Conservation (phyloP, 768 basidiomycete species). For the Serendipita vermifera region DNA sequence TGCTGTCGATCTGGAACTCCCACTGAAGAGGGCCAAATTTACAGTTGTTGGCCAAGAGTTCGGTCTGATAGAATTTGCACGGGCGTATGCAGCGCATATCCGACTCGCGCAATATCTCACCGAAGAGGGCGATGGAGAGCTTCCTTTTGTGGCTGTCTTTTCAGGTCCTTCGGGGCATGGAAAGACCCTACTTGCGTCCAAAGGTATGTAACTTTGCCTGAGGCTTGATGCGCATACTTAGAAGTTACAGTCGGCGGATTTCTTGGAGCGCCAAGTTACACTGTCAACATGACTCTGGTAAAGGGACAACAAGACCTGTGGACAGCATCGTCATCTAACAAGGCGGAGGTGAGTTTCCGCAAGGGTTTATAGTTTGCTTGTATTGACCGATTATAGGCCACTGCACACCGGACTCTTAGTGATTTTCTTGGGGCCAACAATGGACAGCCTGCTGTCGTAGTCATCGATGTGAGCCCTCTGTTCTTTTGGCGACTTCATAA, state of each 20-base stretch:
- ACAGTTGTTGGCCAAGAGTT: constrained; percentile 3
- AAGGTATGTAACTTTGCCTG: neutral
- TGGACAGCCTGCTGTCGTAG: neutral
- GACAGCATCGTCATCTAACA: neutral
- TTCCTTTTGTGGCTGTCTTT: neutral
- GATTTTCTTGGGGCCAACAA: neutral
- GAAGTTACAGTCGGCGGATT: neutral
- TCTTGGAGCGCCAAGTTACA: neutral
- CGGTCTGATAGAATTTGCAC: neutral
- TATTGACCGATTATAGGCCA: neutral
- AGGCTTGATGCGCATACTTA: neutral
- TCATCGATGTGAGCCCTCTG: neutral
- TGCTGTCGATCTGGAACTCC: neutral
- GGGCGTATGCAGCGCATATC: neutral
- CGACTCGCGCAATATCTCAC: neutral
- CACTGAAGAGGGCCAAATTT: constrained; percentile 4
- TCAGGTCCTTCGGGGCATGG: constrained; percentile 3
- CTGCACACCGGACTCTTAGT: neutral
- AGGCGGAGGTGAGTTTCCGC: neutral
- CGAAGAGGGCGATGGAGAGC: neutral
- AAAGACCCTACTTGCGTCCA: neutral
- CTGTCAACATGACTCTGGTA: constrained; percentile 4
- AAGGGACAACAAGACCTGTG: neutral
- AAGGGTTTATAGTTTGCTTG: neutral
- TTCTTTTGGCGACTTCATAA: neutral